Percentiles rank a stretch among this genome's conserved stretches.
These are phyloP conservation scores for Globisporangium barbulae DNA, from an alignment of 352 stramenopile genomes.

Conservation along the genomic window DNA sequence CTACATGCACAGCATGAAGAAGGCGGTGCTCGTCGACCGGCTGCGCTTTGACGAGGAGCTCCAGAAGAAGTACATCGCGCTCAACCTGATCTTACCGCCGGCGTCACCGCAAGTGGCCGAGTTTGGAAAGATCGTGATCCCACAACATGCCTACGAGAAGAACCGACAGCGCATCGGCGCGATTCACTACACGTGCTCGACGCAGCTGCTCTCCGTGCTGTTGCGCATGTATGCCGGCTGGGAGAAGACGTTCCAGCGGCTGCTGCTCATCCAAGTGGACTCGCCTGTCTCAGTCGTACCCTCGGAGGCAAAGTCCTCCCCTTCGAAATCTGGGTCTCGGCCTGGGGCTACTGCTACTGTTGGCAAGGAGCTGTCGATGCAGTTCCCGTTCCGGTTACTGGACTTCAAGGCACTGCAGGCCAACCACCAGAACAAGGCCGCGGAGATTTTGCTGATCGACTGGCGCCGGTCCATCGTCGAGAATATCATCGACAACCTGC, in stretches of 20 bases:
- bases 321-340: background rate
- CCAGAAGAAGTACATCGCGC: constrained; percentile 56
- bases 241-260: constrained; percentile 85
- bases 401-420: constrained; percentile 84
- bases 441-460: constrained; percentile 78
- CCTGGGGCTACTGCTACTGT: constrained; percentile 1
- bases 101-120: constrained; percentile 21
- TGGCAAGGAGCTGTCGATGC: constrained; percentile 35
- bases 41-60: constrained; percentile 48
- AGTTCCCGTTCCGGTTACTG: constrained; percentile 80
- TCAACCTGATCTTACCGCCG: constrained; percentile 60
- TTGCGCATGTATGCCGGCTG: constrained; percentile 88
- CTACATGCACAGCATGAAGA: constrained; percentile 93
- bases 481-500: constrained; percentile 92
- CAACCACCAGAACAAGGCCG: constrained; percentile 67
- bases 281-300: background rate
- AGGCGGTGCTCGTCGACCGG: constrained; percentile 75
- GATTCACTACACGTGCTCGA: constrained; percentile 54
- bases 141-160: constrained; percentile 56
- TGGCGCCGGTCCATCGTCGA: constrained; percentile 90
- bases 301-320: background rate
- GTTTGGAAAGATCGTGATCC: constrained; percentile 82
- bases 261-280: constrained; percentile 67
- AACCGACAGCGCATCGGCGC: constrained; percentile 45
- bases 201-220: constrained; percentile 73